Evolutionary conservation across 108 stramenopile genomes (phyloP).

Genomic region (Phaeodactylum tricornutum): DNA sequence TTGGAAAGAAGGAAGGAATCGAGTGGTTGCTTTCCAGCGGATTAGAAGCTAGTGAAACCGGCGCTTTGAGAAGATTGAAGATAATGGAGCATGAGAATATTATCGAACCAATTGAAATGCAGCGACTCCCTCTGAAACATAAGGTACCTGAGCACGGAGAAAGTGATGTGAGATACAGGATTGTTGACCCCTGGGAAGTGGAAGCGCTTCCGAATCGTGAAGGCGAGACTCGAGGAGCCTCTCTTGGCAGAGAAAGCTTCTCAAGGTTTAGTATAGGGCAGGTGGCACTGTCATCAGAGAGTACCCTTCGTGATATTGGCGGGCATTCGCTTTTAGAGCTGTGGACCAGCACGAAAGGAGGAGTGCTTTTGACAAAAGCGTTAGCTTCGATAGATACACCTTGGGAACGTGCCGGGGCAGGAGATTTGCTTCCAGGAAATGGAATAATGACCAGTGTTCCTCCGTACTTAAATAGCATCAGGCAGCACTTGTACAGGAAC

Average conservation of each 20-base stretch:
- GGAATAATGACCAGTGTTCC: conserved; percentile 54
- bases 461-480: conserved; percentile 58
- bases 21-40: conserved; percentile 57
- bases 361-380: conserved; percentile 60
- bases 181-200: conserved; percentile 88
- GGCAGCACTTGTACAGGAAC: conserved; percentile 76
- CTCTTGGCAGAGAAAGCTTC: conserved; percentile 58
- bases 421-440: conserved; percentile 51
- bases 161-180: conserved; percentile 54
- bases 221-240: conserved; percentile 59
- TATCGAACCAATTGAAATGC: conserved; percentile 64
- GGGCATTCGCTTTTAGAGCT: conserved; percentile 57
- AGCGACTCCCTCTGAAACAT: conserved; percentile 7
- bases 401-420: conserved; percentile 75
- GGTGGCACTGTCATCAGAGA: conserved; percentile 54
- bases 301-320: conserved; percentile 36
- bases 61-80: conserved; percentile 40
- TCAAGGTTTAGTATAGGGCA: conserved; percentile 44
- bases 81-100: conserved; percentile 56
- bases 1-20: conserved; percentile 58
- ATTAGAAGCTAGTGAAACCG: conserved; percentile 35
- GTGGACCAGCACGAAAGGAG: conserved; percentile 58
- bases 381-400: conserved; percentile 71
- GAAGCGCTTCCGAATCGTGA: conserved; percentile 66
- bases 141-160: conserved; percentile 15